Base-by-base conservation (phyloP, 371 early-diverging fungal species). In the Rhizomucor miehei region DNA sequence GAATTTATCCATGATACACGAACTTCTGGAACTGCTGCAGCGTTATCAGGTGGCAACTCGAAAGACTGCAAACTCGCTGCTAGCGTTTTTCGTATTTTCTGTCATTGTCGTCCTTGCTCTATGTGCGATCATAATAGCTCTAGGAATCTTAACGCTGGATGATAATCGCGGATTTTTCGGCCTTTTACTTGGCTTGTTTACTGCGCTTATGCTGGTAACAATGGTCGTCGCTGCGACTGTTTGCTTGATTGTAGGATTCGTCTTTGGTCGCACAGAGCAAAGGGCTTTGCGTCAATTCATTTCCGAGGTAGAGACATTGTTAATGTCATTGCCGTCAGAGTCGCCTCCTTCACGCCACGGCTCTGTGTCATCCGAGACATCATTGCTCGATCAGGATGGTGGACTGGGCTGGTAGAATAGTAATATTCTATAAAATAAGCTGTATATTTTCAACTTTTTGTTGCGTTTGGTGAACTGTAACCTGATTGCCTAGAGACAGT, bases 161-260 rank as follows among this genome's bases (percentile, higher is more conserved):
- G 9, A 56, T 44, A 38, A 52, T 20, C 34, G 43, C 2, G 43
- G 44, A 3, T 34, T 47, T 9, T 17, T 56, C 54, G 5, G 17
- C 50, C 14, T 17, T 52, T 9, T 1, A 56, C 14, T 55, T 63
- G 11, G 46, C 60, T 9, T 62, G 9, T 29, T n/a, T 44, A 53
- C n/a, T 61, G 64, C 1, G 8, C 57, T 11, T 21, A 43, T 2
- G 20, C 29, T 73, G 11, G 57, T 71, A 13, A 21, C 53, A 0
- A 51, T 51, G 21, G 46, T 69, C 8, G 59, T 48, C 0, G 1
- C 56, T 6, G 67, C 62, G 3, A 48, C 63, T 0, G 37, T 77
- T 1, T 60, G 45, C 35, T 52, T 77, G 17, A 59, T 77, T n/a
- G 77, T 66, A 12, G 77, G 77, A 0, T 77, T 77, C 48, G 73